Conservation (phyloP, 2,329 filamentous ascomycete genomes). For the Chrysoporthe deuterocubensis region DNA sequence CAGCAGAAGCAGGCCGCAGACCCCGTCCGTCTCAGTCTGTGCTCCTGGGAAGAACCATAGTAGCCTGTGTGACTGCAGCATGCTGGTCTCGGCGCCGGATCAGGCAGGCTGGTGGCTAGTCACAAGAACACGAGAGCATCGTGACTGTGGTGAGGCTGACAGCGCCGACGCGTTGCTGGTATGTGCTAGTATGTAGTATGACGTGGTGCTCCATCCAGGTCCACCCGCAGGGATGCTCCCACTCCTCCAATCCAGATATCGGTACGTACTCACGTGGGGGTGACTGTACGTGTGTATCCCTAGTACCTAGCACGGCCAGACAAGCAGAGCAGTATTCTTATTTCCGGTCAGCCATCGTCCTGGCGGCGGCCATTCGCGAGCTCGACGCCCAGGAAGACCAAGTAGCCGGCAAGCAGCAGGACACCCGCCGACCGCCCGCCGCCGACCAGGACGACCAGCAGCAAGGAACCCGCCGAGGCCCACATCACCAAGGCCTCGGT, state of each 20-base stretch:
- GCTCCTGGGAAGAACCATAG: not conserved
- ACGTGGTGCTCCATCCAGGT: constrained; percentile 4
- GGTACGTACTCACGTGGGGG: too few species aligned
- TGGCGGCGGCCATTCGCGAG: constrained; percentile 10
- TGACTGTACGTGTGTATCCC: too few species aligned
- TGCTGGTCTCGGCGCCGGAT: not conserved
- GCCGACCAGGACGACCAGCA: constrained; percentile 38
- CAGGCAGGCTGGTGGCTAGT: not conserved
- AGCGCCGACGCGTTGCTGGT: not conserved
- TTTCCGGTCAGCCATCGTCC: not conserved
- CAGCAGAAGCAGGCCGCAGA: not conserved
- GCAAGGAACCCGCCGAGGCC: constrained; percentile 35
- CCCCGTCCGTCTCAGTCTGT: constrained; percentile 1
- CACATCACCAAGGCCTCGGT: constrained; percentile 40
- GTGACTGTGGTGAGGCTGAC: not conserved
- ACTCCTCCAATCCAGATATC: not conserved
- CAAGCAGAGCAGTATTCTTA: too few species aligned
- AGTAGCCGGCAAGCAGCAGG: constrained; percentile 36
- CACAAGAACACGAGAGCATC: not conserved
- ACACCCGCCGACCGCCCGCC: constrained; percentile 40
- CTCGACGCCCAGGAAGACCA: constrained; percentile 36
- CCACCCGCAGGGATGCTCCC: not conserved
- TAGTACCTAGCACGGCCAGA: too few species aligned
- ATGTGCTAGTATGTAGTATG: not conserved
- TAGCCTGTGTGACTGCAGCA: constrained; percentile 1